Conservation (phyloP, 805 yeast genomes). For the Yarrowia osloensis region DNA sequence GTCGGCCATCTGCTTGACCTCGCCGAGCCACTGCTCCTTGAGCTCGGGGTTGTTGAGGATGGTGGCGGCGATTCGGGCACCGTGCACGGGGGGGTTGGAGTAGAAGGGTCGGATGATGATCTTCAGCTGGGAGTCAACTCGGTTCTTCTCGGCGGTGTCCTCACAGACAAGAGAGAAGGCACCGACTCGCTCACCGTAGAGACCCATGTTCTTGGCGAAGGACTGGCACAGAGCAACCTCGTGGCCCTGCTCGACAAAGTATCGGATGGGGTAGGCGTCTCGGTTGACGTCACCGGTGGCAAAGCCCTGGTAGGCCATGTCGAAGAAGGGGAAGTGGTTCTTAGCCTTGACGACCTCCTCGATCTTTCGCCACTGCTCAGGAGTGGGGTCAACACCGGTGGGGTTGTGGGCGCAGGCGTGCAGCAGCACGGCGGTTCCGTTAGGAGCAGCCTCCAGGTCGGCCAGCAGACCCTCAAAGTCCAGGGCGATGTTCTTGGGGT, state of each 20-base stretch:
- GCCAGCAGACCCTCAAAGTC: slow-evolving; percentile 64
- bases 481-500: slow-evolving; percentile 59
- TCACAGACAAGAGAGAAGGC: slow-evolving; percentile 72
- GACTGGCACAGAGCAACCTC: slow-evolving; percentile 87
- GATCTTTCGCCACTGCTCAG: slow-evolving; percentile 75
- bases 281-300: slow-evolving; percentile 82
- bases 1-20: slow-evolving; percentile 81
- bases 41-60: slow-evolving; percentile 70
- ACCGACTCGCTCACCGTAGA: slow-evolving; percentile 97
- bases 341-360: slow-evolving; percentile 60
- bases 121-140: slow-evolving; percentile 74
- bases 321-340: slow-evolving; percentile 80
- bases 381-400: slow-evolving; percentile 91
- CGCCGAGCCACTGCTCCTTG: slow-evolving; percentile 76
- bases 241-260: slow-evolving; percentile 50
- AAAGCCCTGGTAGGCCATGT: slow-evolving; percentile 96
- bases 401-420: slow-evolving; percentile 99
- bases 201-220: slow-evolving; percentile 93
- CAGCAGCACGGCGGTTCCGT: slow-evolving; percentile 67
- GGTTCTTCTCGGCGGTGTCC: slow-evolving; percentile 49
- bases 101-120: slow-evolving; percentile 78
- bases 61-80: slow-evolving; percentile 83
- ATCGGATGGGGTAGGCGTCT: slow-evolving; percentile 81
- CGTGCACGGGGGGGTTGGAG: slow-evolving; percentile 94
- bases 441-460: slow-evolving; percentile 57